A percentile compares a stretch with the other conserved stretches of the same genome.
Evolutionary conservation across 257 asterid genomes (phyloP).

Genomic region (Solanum tacnaense): DNA sequence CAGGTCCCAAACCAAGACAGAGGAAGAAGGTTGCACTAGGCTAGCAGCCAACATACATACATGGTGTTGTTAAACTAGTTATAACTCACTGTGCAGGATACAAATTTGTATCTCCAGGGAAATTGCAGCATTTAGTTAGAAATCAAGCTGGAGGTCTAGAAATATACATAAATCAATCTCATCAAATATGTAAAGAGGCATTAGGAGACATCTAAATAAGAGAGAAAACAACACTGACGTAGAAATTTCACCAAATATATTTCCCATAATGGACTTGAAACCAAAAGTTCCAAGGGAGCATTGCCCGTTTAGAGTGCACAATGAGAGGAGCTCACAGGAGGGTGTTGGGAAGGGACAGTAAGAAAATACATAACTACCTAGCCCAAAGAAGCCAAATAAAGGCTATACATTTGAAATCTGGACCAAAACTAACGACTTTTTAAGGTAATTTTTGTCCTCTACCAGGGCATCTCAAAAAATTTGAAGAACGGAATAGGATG

Average conservation of each 20-base stretch:
- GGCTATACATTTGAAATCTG: background rate
- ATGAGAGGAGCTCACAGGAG: background rate
- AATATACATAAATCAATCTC: background rate
- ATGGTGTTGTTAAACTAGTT: background rate
- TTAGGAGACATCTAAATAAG: background rate
- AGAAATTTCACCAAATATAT: background rate
- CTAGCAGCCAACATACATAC: background rate
- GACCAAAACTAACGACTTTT: background rate
- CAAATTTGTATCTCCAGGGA: background rate
- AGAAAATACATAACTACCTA: background rate
- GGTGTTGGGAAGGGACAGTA: background rate
- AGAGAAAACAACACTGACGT: background rate
- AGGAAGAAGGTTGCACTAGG: background rate
- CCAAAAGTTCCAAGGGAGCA: background rate
- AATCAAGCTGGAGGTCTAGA: background rate
- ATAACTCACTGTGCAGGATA: background rate
- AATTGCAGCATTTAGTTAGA: background rate
- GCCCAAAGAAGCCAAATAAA: background rate
- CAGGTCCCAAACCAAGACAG: background rate
- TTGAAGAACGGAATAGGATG: background rate
- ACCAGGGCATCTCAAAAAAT: background rate
- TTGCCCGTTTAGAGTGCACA: background rate
- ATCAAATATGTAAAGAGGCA: background rate
- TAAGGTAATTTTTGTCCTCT: background rate
- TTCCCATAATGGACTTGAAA: background rate